A percentile compares a stretch with the other conserved stretches of the same genome.
These are phyloP conservation scores for Phoma herbarum DNA, from an alignment of 2,329 filamentous ascomycete species.

Conservation along the genomic window DNA sequence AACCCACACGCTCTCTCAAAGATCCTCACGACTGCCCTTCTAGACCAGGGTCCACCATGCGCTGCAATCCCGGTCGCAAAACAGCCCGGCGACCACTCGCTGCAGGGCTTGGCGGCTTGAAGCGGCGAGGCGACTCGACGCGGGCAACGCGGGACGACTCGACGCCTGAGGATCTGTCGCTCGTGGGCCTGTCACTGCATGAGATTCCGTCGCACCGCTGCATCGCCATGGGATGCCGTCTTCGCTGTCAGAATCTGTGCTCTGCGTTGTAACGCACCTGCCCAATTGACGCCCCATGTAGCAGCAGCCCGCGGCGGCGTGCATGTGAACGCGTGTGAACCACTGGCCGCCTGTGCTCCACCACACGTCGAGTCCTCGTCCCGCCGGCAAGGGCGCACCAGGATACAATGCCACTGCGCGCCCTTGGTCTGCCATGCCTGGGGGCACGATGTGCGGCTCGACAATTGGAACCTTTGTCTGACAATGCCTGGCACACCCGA, in stretches of 20 bases:
- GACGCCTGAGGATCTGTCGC: not conserved
- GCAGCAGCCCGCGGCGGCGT: not conserved
- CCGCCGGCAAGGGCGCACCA: slow-evolving; percentile 14
- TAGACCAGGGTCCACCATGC: slow-evolving; percentile 23
- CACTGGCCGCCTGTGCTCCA: slow-evolving; percentile 7
- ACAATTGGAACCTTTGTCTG: not conserved
- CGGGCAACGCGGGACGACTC: slow-evolving; percentile 3
- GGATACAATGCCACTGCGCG: slow-evolving; percentile 5
- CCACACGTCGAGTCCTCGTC: slow-evolving; percentile 13
- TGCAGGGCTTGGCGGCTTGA: slow-evolving; percentile 1
- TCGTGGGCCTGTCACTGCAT: not conserved
- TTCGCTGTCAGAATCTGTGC: slow-evolving; percentile 24
- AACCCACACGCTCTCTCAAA: slow-evolving; percentile 12
- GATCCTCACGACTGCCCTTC: slow-evolving; percentile 16
- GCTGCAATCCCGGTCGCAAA: slow-evolving; percentile 2
- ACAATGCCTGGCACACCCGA: too few relatives aligned
- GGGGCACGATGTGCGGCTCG: not conserved
- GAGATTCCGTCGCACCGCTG: not conserved
- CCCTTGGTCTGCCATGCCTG: slow-evolving; percentile 2
- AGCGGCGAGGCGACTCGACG: slow-evolving; percentile 14
- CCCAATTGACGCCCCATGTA: slow-evolving; percentile 16
- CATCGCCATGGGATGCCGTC: slow-evolving; percentile 16
- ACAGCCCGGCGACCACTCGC: slow-evolving; percentile 14
- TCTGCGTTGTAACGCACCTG: slow-evolving; percentile 8
- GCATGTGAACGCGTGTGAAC: slow-evolving; percentile 4